phyloP scores from a whole-genome alignment of 352 stramenopile species.

The Phytophthora europaea region DNA sequence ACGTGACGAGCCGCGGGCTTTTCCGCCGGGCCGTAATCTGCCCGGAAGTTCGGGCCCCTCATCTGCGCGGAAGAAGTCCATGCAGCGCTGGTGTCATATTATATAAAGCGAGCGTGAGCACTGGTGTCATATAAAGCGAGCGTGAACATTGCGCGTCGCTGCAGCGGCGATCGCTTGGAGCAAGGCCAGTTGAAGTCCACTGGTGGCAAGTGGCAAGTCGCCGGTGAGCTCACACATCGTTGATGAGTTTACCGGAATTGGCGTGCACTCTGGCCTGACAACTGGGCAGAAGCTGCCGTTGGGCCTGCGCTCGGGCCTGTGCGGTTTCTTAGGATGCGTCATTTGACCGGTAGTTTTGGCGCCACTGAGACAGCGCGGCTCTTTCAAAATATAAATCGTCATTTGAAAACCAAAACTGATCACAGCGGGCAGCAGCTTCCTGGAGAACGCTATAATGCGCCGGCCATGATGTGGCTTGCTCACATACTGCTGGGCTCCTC shows the following conservation, averaged over 20 bases:
- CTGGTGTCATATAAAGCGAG: not conserved
- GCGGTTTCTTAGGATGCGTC: not conserved
- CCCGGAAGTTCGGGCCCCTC: not conserved
- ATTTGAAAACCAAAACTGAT: not conserved
- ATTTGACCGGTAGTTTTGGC: not conserved
- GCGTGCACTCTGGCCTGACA: not conserved
- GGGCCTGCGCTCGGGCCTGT: not conserved
- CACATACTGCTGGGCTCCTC: too few relatives aligned
- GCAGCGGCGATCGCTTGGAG: constrained; percentile 1
- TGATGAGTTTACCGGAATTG: constrained; percentile 20
- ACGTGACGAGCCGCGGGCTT: constrained; percentile 1
- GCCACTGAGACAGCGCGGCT: too few relatives aligned
- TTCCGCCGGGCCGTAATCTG: constrained; percentile 1
- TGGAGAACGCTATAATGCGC: too few relatives aligned
- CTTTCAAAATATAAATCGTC: not conserved
- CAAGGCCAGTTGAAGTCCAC: not conserved
- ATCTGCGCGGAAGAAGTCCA: too few relatives aligned
- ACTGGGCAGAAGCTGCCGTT: not conserved
- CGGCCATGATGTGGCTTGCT: too few relatives aligned
- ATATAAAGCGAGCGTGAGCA: not conserved
- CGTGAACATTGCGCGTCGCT: not conserved
- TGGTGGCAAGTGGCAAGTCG: not conserved
- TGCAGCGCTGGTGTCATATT: not conserved
- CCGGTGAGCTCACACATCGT: constrained; percentile 7
- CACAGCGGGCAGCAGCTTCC: too few relatives aligned